A percentile compares a stretch with the other conserved stretches of the same genome.
phyloP scores from a whole-genome alignment of 208 protist genomes.

The Leishmania aethiopica region DNA sequence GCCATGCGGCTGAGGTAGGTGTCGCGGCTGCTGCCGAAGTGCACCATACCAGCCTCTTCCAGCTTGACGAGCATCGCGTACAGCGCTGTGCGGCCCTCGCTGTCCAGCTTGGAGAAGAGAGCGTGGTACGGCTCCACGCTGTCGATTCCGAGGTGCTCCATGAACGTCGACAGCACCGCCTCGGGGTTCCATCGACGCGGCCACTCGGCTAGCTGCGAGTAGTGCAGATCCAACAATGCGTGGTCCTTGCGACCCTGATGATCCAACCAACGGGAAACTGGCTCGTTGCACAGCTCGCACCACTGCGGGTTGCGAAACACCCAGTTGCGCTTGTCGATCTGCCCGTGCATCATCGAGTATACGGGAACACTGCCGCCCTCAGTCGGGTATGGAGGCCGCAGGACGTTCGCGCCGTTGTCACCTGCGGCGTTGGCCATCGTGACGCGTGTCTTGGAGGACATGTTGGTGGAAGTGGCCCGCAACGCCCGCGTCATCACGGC shows the following conservation, averaged over 20 bases:
- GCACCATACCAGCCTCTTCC: conserved; percentile 81
- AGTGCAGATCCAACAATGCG: conserved; percentile 88
- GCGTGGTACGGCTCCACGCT: conserved; percentile 54
- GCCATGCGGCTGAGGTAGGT: conserved; percentile 86
- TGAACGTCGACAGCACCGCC: conserved; percentile 52
- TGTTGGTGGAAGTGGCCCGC: background rate
- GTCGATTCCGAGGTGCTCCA: conserved; percentile 57
- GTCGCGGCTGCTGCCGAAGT: conserved; percentile 78
- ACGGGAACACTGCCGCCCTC: conserved; percentile 88
- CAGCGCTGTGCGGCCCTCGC: conserved; percentile 69
- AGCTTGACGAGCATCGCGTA: conserved; percentile 81
- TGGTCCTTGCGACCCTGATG: conserved; percentile 91
- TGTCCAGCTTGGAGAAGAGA: conserved; percentile 55
- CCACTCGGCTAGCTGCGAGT: conserved; percentile 80
- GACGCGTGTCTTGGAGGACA: conserved; percentile 10
- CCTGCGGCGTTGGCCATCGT: background rate
- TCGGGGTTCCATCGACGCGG: conserved; percentile 84
- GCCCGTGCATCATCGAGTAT: conserved; percentile 82
- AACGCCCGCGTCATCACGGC: background rate
- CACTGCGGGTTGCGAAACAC: conserved; percentile 81
- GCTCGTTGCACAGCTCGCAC: conserved; percentile 92
- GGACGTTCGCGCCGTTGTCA: conserved; percentile 9
- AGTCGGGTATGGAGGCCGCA: conserved; percentile 64
- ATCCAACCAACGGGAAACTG: conserved; percentile 84
- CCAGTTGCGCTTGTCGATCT: conserved; percentile 89